A percentile compares a stretch with the other conserved stretches of the same genome.
Conservation (phyloP, 1,139 yeast species). For the Insectozyma bohioensis region DNA sequence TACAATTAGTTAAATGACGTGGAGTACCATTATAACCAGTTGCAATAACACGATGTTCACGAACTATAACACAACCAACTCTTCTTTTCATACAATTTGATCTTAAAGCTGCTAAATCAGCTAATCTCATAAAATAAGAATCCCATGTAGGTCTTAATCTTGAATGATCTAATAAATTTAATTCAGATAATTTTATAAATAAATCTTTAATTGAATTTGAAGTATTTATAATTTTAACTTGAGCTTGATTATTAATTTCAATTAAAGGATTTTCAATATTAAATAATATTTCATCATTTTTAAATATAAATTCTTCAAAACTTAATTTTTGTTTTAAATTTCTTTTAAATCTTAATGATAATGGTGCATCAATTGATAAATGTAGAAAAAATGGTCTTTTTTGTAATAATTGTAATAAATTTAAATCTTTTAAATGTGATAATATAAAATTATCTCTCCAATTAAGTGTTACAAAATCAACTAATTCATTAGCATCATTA, state of each 20-base stretch:
- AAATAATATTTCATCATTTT: slow-evolving; percentile 47
- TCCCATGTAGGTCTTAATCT: slow-evolving; percentile 95
- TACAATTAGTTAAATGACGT: slow-evolving; percentile 80
- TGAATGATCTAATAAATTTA: slow-evolving; percentile 55
- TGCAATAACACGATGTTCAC: slow-evolving; percentile 83
- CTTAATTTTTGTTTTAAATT: slow-evolving; percentile 16
- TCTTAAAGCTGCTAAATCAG: slow-evolving; percentile 88
- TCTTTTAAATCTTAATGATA: slow-evolving; percentile 53
- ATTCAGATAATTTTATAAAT: slow-evolving; percentile 49
- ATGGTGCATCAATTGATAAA: slow-evolving; percentile 76
- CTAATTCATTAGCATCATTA: slow-evolving; percentile 41
- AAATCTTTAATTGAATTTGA: slow-evolving; percentile 48
- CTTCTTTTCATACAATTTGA: slow-evolving; percentile 96
- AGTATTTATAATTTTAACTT: slow-evolving; percentile 62
- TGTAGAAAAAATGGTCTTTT: slow-evolving; percentile 88
- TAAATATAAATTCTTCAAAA: slow-evolving; percentile 44
- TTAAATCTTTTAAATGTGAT: slow-evolving; percentile 45
- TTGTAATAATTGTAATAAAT: slow-evolving; percentile 48
- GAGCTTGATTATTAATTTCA: slow-evolving; percentile 56
- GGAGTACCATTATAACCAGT: slow-evolving; percentile 99
- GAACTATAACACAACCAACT: slow-evolving; percentile 92
- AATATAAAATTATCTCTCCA: slow-evolving; percentile 71
- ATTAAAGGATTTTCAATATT: slow-evolving; percentile 37
- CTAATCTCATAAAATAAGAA: slow-evolving; percentile 87
- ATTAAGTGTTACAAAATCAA: slow-evolving; percentile 64